Conservation (phyloP, 2,329 filamentous ascomycete genomes). For the Nothophoma quercina region DNA sequence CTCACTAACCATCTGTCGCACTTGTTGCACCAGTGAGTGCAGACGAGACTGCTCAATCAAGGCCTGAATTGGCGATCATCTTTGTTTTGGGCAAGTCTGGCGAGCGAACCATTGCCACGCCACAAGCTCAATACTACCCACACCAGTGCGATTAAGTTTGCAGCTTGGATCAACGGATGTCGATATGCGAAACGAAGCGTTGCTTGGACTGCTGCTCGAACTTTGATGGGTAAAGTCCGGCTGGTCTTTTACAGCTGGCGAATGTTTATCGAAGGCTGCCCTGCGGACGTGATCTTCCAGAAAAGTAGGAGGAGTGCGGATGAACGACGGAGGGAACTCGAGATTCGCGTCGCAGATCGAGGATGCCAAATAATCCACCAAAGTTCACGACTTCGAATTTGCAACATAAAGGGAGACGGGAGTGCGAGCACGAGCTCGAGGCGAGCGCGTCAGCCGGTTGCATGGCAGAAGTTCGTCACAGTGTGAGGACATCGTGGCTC, state of each 20-base stretch:
- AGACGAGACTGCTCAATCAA: not conserved
- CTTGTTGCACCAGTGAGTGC: not conserved
- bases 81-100: not conserved
- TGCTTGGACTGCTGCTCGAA: not conserved
- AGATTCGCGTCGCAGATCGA: not conserved
- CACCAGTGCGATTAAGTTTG: not conserved
- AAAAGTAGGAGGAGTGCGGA: not conserved
- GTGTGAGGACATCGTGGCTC: no score
- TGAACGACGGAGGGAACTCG: not conserved
- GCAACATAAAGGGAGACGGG: no score
- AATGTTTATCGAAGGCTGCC: not conserved
- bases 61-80: not conserved
- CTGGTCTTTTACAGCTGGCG: not conserved
- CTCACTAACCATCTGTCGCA: not conserved
- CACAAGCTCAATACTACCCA: constrained; percentile 2
- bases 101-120: not conserved
- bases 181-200: not conserved
- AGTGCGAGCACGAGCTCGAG: no score
- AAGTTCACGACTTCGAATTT: constrained; percentile 48
- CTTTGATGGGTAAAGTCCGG: not conserved
- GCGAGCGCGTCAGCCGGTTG: no score
- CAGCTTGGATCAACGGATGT: not conserved
- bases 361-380: no score
- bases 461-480: no score
- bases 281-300: not conserved